These are phyloP conservation scores for Paracoccidioides lutzii DNA, from an alignment of 2,329 filamentous ascomycete species.

Conservation along the genomic window DNA sequence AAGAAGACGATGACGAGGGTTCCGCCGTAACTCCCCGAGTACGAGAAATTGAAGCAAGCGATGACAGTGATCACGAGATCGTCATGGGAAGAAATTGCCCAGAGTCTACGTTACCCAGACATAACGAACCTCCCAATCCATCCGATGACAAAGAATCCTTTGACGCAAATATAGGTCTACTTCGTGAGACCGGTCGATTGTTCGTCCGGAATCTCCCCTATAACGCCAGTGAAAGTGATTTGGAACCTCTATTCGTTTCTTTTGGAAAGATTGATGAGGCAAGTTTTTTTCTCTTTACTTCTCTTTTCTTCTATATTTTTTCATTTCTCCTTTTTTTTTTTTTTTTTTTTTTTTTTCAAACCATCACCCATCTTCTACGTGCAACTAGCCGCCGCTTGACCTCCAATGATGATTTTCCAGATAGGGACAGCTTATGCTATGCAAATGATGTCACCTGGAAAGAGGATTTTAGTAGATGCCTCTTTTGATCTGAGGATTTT, in stretches of 20 bases:
- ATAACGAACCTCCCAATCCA: constrained; percentile 14
- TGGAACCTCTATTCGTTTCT: constrained; percentile 54
- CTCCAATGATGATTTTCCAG: constrained; percentile 81
- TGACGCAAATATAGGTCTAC: constrained; percentile 43
- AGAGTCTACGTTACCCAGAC: not conserved
- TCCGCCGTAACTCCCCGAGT: constrained; percentile 7
- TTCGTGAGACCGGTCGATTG: constrained; percentile 61
- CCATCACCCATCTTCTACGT: not conserved
- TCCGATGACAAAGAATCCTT: constrained; percentile 25
- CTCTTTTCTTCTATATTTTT: too few species aligned
- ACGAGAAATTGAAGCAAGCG: constrained; percentile 6
- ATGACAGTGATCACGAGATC: constrained; percentile 4
- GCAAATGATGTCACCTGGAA: constrained; percentile 85
- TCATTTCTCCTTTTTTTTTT: too few species aligned
- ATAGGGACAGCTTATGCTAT: constrained; percentile 99
- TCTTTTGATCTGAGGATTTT: constrained; percentile 62
- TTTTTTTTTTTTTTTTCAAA: too few species aligned
- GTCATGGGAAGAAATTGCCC: constrained; percentile 11
- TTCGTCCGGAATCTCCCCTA: constrained; percentile 87
- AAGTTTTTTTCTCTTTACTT: constrained; percentile 30
- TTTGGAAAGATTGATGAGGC: constrained; percentile 81
- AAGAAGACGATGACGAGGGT: constrained; percentile 34
- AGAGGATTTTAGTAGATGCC: constrained; percentile 99
- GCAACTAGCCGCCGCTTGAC: constrained; percentile 11
- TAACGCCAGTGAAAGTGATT: constrained; percentile 60